Evolutionary conservation across 2,329 filamentous ascomycete genomes (phyloP), one percentile per base, ranked within the genome.

Genomic region (Colletotrichum graminicola): DNA sequence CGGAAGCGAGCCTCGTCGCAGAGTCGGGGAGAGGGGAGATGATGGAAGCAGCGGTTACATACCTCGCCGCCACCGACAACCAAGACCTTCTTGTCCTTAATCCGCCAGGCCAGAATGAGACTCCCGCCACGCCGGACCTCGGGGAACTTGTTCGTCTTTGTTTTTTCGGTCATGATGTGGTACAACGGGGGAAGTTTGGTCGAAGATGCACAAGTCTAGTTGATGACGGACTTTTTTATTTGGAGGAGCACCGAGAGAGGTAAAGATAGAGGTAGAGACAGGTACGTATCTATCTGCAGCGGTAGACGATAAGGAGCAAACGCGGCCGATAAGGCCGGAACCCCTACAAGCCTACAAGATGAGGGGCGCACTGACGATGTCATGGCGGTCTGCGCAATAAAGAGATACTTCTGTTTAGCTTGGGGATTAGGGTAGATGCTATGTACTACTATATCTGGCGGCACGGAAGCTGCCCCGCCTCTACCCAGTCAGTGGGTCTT

Each of bases 31-130:
- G 10, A 34, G 34, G 29, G 29, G 29, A 4, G 29, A 29, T 29
- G 29, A 29, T 29, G 2, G 6, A n/a, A 5, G 6, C 14, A n/a
- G 3, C 6, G 6, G 7, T 43, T 8, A 80, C 89, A 76, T 84
- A 97, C 95, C 88, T 98, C 95, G 81, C 96, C 96, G 76, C 96
- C 96, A 74, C 96, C 96, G 10, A 99, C 90, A 5, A 99, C 93
- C n/a, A 99, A 84, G 21, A 98, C 92, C 74, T 91, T 90, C 82
- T 97, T 98, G 81, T 92, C 91, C 79, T 91, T 92, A 77, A 97
- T 91, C 84, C 98, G 96, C 95, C 95, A 99, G 79, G 96, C 96
- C 63, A 99, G 85, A 74, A 99, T 96, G 75, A 99, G 84, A 73
- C 95, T 98, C 71, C 95, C 96, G 62, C 95, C 95, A 67, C 94